Evolutionary conservation across 805 yeast species (phyloP).

Genomic region (Pichia heedii): DNA sequence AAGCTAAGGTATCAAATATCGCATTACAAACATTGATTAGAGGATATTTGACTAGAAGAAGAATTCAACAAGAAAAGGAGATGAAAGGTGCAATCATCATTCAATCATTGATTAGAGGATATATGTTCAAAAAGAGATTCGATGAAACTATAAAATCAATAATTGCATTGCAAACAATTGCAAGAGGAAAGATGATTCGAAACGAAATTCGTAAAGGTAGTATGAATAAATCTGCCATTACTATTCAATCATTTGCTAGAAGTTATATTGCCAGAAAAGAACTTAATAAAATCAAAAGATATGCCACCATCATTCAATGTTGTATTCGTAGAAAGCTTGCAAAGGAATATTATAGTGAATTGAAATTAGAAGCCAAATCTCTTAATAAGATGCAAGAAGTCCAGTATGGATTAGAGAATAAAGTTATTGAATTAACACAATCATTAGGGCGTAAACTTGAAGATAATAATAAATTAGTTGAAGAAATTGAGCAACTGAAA

Average conservation of each 20-base stretch:
- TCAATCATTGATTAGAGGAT: slow-evolving; percentile 60
- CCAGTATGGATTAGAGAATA: slow-evolving; percentile 88
- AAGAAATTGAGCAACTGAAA: slow-evolving; percentile 49
- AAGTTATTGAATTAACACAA: slow-evolving; percentile 93
- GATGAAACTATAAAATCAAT: slow-evolving; percentile 30
- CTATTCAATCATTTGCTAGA: slow-evolving; percentile 68
- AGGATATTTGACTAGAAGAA: slow-evolving; percentile 51
- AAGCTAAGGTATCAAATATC: slow-evolving; percentile 44
- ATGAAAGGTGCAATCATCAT: slow-evolving; percentile 55
- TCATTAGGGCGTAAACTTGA: slow-evolving; percentile 67
- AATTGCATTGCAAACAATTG: slow-evolving; percentile 35
- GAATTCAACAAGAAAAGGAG: slow-evolving; percentile 47
- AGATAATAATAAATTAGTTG: slow-evolving; percentile 66
- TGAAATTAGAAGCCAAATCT: slow-evolving; percentile 85
- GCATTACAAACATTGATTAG: slow-evolving; percentile 52
- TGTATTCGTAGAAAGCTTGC: slow-evolving; percentile 73
- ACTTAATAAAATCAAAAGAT: slow-evolving; percentile 37
- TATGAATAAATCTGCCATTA: slow-evolving; percentile 54
- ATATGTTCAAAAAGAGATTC: slow-evolving; percentile 35
- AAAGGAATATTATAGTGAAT: slow-evolving; percentile 44
- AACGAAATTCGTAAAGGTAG: slow-evolving; percentile 39
- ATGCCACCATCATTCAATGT: slow-evolving; percentile 69
- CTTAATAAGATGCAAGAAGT: slow-evolving; percentile 85
- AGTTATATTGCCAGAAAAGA: slow-evolving; percentile 52
- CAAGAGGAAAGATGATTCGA: slow-evolving; percentile 49